phyloP scores from a whole-genome alignment of 2,329 filamentous ascomycete genomes.

The Ceratocystiopsis sp. region DNA sequence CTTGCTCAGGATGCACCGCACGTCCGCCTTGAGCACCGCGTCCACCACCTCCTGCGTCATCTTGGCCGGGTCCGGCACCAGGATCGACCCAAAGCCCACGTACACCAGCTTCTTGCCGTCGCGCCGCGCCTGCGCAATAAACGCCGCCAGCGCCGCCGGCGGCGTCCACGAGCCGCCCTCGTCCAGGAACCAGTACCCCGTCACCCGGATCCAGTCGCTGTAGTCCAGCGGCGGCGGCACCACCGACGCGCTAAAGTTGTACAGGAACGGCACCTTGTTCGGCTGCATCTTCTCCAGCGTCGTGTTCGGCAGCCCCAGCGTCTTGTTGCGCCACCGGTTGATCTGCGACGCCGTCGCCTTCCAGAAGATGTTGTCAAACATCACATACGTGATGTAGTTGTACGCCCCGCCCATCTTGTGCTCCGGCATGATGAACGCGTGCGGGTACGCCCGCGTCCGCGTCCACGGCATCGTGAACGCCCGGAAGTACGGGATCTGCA shows the following conservation, averaged over 20 bases:
- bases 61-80: slow-evolving; percentile 74
- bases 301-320: slow-evolving; percentile 63
- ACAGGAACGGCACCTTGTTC: slow-evolving; percentile 95
- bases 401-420: slow-evolving; percentile 90
- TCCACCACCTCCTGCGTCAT: slow-evolving; percentile 89
- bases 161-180: slow-evolving; percentile 51
- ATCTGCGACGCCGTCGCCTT: slow-evolving; percentile 79
- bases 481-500: slow-evolving; percentile 87
- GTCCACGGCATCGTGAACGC: slow-evolving; percentile 99
- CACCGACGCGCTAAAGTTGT: slow-evolving; percentile 89
- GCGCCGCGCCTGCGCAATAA: slow-evolving; percentile 64
- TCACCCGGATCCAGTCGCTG: slow-evolving; percentile 93
- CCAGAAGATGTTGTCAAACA: slow-evolving; percentile 97
- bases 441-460: slow-evolving; percentile 82
- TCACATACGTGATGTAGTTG: slow-evolving; percentile 87
- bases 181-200: slow-evolving; percentile 95
- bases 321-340: slow-evolving; percentile 78
- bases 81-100: slow-evolving; percentile 91
- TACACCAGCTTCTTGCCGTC: slow-evolving; percentile 91
- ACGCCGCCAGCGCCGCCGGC: slow-evolving; percentile 55
- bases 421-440: slow-evolving; percentile 86
- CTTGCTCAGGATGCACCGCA: slow-evolving; percentile 87
- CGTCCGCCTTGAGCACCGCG: slow-evolving; percentile 76
- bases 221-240: slow-evolving; percentile 92
- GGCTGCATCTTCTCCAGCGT: slow-evolving; percentile 80